A percentile compares a stretch with the other conserved stretches of the same genome.
Conservation (phyloP, 768 basidiomycete species). For the Serendipita sp. region DNA sequence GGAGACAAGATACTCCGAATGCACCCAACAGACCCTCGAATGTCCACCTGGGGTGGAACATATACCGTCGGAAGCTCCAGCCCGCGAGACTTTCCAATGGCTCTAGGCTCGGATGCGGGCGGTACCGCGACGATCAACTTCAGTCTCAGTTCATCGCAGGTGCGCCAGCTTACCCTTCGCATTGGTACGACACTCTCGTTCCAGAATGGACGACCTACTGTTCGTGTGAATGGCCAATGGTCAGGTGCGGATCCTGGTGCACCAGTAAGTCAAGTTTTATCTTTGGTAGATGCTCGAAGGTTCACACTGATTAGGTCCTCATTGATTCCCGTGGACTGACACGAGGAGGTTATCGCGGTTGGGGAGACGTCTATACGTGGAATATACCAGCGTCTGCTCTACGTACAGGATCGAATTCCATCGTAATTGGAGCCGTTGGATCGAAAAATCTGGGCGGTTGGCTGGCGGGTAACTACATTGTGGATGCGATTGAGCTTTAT, state of each 20-base stretch:
- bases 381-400: neutral
- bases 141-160: conserved; percentile 5
- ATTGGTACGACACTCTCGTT: conserved; percentile 34
- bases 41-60: conserved; percentile 32
- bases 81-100: conserved; percentile 30
- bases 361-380: neutral
- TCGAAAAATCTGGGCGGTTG: neutral
- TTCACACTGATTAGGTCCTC: neutral
- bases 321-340: neutral
- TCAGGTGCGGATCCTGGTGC: neutral
- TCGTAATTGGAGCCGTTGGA: neutral
- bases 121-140: conserved; percentile 27
- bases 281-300: neutral
- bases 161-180: conserved; percentile 26
- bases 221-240: conserved; percentile 24
- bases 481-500: neutral
- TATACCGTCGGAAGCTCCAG: conserved; percentile 28
- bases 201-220: conserved; percentile 31
- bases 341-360: neutral
- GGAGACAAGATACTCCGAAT: conserved; percentile 36
- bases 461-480: neutral
- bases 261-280: neutral
- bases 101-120: conserved; percentile 29
- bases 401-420: neutral
- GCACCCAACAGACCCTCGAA: conserved; percentile 33